These are phyloP conservation scores for Leccinum pachyderme DNA, from an alignment of 1,284 basidiomycete species.

Conservation along the genomic window DNA sequence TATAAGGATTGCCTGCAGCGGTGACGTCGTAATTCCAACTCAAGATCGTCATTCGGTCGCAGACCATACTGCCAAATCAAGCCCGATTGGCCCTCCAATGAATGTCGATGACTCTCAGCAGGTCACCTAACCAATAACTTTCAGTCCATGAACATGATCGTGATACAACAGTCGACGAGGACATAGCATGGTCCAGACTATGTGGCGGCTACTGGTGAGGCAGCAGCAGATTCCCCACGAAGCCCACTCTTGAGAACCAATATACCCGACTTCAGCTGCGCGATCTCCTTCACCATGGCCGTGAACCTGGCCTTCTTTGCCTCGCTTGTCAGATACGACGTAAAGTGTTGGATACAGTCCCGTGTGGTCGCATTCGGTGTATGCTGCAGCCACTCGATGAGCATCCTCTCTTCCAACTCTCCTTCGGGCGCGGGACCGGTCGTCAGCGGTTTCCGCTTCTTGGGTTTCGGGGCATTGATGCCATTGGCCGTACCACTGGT, in stretches of 20 bases:
- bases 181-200: conserved; percentile 19
- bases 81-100: conserved; percentile 21
- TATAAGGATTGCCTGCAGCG: background rate
- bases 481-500: conserved; percentile 33
- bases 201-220: conserved; percentile 24
- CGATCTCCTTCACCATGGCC: conserved; percentile 72
- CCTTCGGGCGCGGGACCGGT: conserved; percentile 41
- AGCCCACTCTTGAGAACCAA: conserved; percentile 55
- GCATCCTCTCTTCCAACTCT: conserved; percentile 59
- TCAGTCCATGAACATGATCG: conserved; percentile 13
- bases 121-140: background rate
- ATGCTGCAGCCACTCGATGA: conserved; percentile 71
- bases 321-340: conserved; percentile 64
- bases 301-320: conserved; percentile 72
- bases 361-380: conserved; percentile 63
- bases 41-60: background rate
- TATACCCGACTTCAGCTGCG: conserved; percentile 62
- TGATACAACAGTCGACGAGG: conserved; percentile 22
- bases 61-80: conserved; percentile 16
- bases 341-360: conserved; percentile 77
- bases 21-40: conserved; percentile 7
- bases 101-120: background rate
- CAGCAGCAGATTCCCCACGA: conserved; percentile 30
- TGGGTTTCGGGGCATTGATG: conserved; percentile 47
- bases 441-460: conserved; percentile 62